Evolutionary conservation across 768 basidiomycete species (phyloP), one percentile per base, ranked within the genome.

Genomic region (Boletellus sp.): DNA sequence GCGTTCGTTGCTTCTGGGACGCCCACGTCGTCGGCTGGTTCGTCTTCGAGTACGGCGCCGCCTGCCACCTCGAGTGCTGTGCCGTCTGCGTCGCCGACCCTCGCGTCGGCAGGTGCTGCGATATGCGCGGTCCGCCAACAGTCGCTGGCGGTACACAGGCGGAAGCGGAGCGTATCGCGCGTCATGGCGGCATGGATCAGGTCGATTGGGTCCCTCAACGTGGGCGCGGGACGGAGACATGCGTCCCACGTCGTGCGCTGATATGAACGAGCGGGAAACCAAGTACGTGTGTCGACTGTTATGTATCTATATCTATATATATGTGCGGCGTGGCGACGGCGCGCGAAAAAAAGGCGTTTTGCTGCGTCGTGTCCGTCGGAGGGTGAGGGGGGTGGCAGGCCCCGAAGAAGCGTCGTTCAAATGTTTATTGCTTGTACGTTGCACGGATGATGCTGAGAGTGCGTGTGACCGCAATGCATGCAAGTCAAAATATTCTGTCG

Each of bases 1-100:
- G 51, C 70, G 17, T 72, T 80, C 45, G 64, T 74, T 43, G 41
- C n/a, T 10, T 42, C 59, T 8, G 54, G 62, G 11, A 28, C 44
- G 13, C 28, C 44, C 4, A 38, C 58, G 47, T 23, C 62, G 2
- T 44, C 59, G 8, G 52, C 60, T 2, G 42, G 55, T n/a, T 52
- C 45, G 10, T 28, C 57, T 3, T 45, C 59, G 1, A 26, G 54
- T 3, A 33, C 56, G 2, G 47, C 34, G 0, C 31, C 50, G 8
- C 28, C 28, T 8, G 11, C 8, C 7, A 39, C 53, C 12, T 44
- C 53, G 17, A 48, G 46, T 15, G 7, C 28, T 4, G 28, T 51
- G 3, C 38, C 58, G 3, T 48, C 52, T 7, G 42, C 56, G 4
- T 47, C 53, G 6, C 39, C 58, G 8, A 36, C 48, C 13, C 12